Evolutionary conservation across 1,284 basidiomycete species (phyloP).

Genomic region (Apiotrichum sp.): DNA sequence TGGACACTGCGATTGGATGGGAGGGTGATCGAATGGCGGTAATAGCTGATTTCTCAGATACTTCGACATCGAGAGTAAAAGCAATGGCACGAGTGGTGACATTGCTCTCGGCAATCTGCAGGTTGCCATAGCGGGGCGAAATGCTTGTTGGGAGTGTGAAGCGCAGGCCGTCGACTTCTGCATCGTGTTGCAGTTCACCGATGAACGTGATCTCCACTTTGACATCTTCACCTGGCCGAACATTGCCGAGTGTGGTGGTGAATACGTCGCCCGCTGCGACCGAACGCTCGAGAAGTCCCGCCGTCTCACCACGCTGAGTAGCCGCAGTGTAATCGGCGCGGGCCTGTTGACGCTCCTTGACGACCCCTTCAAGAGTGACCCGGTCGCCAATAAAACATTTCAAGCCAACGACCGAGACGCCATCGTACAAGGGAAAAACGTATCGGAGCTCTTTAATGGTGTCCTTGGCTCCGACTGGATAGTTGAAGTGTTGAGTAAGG

Average conservation of each 20-base stretch:
- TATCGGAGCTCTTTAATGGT: constrained; percentile 53
- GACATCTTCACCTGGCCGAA: constrained; percentile 7
- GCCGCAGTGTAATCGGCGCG: constrained; percentile 49
- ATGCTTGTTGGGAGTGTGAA: constrained; percentile 20
- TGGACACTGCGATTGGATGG: constrained; percentile 11
- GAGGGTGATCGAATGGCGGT: constrained; percentile 15
- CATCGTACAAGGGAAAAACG: constrained; percentile 57
- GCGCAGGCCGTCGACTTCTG: constrained; percentile 19
- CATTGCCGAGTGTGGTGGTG: constrained; percentile 12
- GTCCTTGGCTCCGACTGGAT: constrained; percentile 33
- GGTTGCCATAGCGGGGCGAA: constrained; percentile 17
- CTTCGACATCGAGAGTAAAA: constrained; percentile 13
- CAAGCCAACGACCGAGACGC: constrained; percentile 54
- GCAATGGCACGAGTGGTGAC: background rate
- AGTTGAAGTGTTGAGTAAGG: constrained; percentile 53
- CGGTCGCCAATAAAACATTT: constrained; percentile 49
- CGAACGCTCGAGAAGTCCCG: constrained; percentile 46
- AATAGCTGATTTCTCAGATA: constrained; percentile 11
- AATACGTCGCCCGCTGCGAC: constrained; percentile 14
- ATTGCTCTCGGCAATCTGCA: background rate
- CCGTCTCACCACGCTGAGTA: constrained; percentile 45
- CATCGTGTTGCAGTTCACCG: constrained; percentile 20
- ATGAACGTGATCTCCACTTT: constrained; percentile 17
- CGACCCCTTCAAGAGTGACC: constrained; percentile 49
- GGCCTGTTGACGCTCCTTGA: constrained; percentile 53